Percentiles rank a stretch among this genome's conserved stretches.
phyloP scores from a whole-genome alignment of 441 rosid species.

The Populus hybrid region DNA sequence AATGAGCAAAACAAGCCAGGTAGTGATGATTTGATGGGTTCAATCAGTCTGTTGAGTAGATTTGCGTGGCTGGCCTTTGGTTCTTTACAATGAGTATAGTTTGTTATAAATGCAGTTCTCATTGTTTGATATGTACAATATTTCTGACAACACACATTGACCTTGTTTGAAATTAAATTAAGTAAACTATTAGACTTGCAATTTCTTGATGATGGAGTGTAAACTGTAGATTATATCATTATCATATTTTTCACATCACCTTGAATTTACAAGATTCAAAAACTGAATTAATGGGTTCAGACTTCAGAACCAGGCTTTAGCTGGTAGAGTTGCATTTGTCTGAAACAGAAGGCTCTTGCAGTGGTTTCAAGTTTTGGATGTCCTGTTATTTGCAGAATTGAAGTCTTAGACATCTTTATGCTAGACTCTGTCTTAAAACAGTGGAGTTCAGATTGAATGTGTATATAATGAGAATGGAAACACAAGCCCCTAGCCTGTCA shows the following conservation, averaged over 20 bases:
- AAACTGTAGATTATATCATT: not conserved
- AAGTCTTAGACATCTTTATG: not conserved
- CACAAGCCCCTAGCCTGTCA: not conserved
- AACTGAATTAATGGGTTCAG: not conserved
- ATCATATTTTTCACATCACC: not conserved
- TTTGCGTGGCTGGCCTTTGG: not conserved
- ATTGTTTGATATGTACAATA: not conserved
- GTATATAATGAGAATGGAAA: not conserved
- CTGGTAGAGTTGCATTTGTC: not conserved
- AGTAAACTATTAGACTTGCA: not conserved
- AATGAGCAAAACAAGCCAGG: slow-evolving; percentile 90
- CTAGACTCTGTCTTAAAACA: not conserved
- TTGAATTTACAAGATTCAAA: not conserved
- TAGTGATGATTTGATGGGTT: slow-evolving; percentile 12
- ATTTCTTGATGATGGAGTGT: not conserved
- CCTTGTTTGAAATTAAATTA: not conserved
- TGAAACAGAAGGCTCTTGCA: not conserved
- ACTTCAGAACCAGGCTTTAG: not conserved
- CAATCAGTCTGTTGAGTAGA: not conserved
- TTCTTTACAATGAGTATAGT: not conserved
- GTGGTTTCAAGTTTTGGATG: not conserved
- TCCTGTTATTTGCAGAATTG: not conserved
- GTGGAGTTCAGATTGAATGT: not conserved
- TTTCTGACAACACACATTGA: not conserved
- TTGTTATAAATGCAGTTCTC: not conserved